phyloP scores from a whole-genome alignment of 352 stramenopile genomes.

The Globisporangium viniferum region DNA sequence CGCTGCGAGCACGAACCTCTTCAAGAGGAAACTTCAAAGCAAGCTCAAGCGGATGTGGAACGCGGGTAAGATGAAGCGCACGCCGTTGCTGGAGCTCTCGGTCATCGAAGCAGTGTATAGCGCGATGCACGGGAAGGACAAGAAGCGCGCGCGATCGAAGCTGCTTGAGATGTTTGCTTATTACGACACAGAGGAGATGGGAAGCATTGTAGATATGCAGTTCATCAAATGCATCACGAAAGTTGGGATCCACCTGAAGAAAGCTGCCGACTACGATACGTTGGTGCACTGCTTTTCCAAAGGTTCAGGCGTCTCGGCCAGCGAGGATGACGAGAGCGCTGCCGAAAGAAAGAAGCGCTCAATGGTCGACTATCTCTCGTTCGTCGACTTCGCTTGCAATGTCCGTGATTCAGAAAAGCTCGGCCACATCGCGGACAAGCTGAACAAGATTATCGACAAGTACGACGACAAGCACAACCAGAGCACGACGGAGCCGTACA shows the following conservation, averaged over 20 bases:
- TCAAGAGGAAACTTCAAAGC: slow-evolving; percentile 18
- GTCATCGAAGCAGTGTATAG: slow-evolving; percentile 54
- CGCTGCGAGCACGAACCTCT: background rate
- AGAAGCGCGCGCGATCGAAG: slow-evolving; percentile 34
- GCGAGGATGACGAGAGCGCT: slow-evolving; percentile 7
- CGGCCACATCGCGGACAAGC: slow-evolving; percentile 41
- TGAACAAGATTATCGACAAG: slow-evolving; percentile 41
- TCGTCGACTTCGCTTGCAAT: slow-evolving; percentile 70
- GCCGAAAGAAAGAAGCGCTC: slow-evolving; percentile 12
- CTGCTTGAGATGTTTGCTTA: slow-evolving; percentile 48
- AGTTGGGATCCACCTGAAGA: slow-evolving; percentile 46
- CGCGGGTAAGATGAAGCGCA: slow-evolving; percentile 44
- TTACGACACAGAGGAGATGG: slow-evolving; percentile 39
- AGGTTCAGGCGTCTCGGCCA: background rate
- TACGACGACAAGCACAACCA: slow-evolving; percentile 56
- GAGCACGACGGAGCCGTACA: slow-evolving; percentile 37
- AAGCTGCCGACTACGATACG: slow-evolving; percentile 26
- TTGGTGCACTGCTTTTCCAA: slow-evolving; percentile 43
- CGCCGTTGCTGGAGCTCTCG: slow-evolving; percentile 39
- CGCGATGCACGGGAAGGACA: slow-evolving; percentile 41
- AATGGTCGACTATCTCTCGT: slow-evolving; percentile 50
- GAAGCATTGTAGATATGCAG: slow-evolving; percentile 31
- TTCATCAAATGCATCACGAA: slow-evolving; percentile 67
- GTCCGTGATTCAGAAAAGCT: slow-evolving; percentile 62
- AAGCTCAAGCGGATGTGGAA: slow-evolving; percentile 31